These are phyloP conservation scores for Agroathelia rolfsii DNA, from an alignment of 1,284 basidiomycete genomes.

Conservation along the genomic window DNA sequence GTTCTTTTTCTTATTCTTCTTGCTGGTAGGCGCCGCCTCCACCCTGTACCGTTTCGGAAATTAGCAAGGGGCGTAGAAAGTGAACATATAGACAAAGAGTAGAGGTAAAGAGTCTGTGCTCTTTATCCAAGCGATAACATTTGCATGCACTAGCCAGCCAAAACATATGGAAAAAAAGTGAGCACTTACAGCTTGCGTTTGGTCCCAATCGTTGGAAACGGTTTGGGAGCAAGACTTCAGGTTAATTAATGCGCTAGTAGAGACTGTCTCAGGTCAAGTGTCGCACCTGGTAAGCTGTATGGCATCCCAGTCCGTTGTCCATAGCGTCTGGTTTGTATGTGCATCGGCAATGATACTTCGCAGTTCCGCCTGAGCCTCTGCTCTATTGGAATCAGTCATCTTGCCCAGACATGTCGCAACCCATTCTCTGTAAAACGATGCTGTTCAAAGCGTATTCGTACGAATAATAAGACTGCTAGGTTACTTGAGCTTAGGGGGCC, in stretches of 20 bases:
- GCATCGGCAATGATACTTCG: conserved; percentile 82
- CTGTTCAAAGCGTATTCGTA: too few relatives aligned
- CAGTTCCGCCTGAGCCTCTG: conserved; percentile 70
- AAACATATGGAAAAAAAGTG: neutral
- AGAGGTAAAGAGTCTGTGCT: conserved; percentile 2
- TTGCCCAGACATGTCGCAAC: conserved; percentile 74
- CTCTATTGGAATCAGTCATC: conserved; percentile 68
- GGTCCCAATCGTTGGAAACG: conserved; percentile 34
- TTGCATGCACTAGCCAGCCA: conserved; percentile 1
- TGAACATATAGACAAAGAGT: too few relatives aligned
- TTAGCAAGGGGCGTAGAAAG: too few relatives aligned
- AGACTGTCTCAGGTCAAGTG: too few relatives aligned
- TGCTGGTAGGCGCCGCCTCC: conserved; percentile 33
- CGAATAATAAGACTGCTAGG: too few relatives aligned
- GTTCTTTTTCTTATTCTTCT: conserved; percentile 61
- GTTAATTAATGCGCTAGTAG: conserved; percentile 9
- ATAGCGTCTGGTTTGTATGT: conserved; percentile 69
- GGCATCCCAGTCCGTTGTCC: conserved; percentile 82
- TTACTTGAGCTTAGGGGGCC: too few relatives aligned
- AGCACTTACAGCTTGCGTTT: conserved; percentile 61
- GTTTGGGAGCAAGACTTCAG: conserved; percentile 56
- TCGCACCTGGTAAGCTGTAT: conserved; percentile 74
- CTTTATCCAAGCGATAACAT: neutral
- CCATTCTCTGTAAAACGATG: conserved; percentile 85
- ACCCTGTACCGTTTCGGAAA: too few relatives aligned